Base-by-base conservation (phyloP, 2,329 filamentous ascomycete species). In the Pseudodiploospora longispora region DNA sequence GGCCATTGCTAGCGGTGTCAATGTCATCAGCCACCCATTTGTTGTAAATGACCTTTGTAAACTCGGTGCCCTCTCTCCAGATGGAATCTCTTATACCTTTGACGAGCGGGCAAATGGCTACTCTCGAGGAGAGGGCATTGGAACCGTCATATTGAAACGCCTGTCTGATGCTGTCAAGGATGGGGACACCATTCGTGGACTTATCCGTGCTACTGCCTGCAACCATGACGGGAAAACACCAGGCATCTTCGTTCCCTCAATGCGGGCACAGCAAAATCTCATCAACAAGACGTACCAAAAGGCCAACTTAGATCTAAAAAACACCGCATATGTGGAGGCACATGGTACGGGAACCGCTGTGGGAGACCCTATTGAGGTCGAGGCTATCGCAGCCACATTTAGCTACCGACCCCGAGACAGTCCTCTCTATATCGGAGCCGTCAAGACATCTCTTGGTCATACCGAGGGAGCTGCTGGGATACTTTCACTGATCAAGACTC, bases 1-100 rank as follows among this genome's bases (percentile, higher is more conserved):
- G 41, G 69, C 72, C 1, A 57, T 75, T n/a, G 69, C 69, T 4
- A 68, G 67, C 27, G 68, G 67, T 2, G 66, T 64, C 43, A 66
- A 72, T 47, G 55, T 72, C 40, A 69, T 40, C 32, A 12, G 43
- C n/a, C 40, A 19, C 7, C 38, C 38, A 9, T 40, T 44, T 10
- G 30, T 40, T 27, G n/a, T 32, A 30, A 41, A 30, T 19, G 30
- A 29, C 9, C 39, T 40, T 29, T 34, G 10, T 12, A 30, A 40
- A 6, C 30, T 35, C 27, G 6, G 28, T 33, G 27, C 42, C 35
- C 34, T 47, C 4, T 47, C 45, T 6, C 41, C 41, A 1, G 45
- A 47, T 41, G 36, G 36, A 27, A 36, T 37, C n/a, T 47, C 36
- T 1, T 50, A 50, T 29, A 43, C 38, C 27, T 50, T 50, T 36